Conservation (phyloP, 306 rosid genomes). For the Quercus cerris region DNA sequence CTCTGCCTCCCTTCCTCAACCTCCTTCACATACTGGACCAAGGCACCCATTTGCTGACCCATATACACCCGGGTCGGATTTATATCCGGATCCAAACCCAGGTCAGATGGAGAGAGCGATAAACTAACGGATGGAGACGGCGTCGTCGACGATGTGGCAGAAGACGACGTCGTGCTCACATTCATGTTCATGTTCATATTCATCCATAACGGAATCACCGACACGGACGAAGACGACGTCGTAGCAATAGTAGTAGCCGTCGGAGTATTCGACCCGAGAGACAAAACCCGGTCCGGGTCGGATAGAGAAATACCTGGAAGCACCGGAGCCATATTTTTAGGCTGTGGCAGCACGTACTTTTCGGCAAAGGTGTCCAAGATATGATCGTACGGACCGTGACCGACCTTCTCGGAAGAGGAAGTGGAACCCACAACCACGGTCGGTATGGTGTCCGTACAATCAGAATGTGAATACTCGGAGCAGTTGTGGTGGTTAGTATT, state of each 20-base stretch:
- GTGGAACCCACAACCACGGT: slow-evolving; percentile 9
- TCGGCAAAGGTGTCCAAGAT: slow-evolving; percentile 51
- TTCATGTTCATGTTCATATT: slow-evolving; percentile 30
- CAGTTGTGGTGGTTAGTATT: too few species aligned
- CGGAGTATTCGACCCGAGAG: slow-evolving; percentile 29
- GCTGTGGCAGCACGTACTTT: slow-evolving; percentile 36
- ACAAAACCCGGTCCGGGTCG: slow-evolving; percentile 34
- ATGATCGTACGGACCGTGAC: slow-evolving; percentile 48
- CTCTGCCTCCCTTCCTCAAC: slow-evolving; percentile 43
- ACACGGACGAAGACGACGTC: neutral
- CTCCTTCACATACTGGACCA: slow-evolving; percentile 32
- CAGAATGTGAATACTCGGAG: neutral
- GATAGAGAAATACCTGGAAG: neutral
- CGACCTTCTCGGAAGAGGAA: slow-evolving; percentile 28
- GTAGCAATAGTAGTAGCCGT: neutral
- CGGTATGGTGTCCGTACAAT: neutral
- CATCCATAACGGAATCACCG: slow-evolving; percentile 42
- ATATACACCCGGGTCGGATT: slow-evolving; percentile 13
- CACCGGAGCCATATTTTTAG: slow-evolving; percentile 5
- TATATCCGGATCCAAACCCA: slow-evolving; percentile 15
- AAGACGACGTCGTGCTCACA: slow-evolving; percentile 19
- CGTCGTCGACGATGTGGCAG: slow-evolving; percentile 26
- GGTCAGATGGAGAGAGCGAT: slow-evolving; percentile 39
- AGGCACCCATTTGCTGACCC: slow-evolving; percentile 17
- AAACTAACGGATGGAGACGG: slow-evolving; percentile 41